Evolutionary conservation across 106 monocot species (phyloP), one percentile per base, ranked within the genome.

Genomic region (Acorus gramineus): DNA sequence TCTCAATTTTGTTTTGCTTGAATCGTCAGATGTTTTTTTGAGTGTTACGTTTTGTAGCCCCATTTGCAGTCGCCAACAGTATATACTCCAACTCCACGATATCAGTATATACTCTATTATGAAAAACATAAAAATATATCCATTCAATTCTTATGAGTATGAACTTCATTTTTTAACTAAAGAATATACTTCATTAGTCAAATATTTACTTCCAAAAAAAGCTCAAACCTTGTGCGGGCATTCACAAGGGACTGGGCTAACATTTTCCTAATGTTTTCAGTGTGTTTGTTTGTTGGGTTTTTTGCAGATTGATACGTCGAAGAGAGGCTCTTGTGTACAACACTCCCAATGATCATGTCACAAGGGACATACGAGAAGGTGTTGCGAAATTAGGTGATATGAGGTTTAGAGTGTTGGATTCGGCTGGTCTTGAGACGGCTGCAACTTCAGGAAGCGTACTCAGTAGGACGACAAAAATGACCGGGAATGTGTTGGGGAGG

Each of bases 271-370:
- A 11, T 45, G 8, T 42, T 45, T 44, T 13, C 57, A 8, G 55
- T 6, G 50, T 57, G 44, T 61, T 60, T 53, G 12, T 11, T 7
- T 6, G 59, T n/a, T 6, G 42, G 9, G 6, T 59, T 11, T 42
- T 11, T 65, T 69, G 14, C 56, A 93, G 93, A 4, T 75, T 99
- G 69, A 92, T 99, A 60, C 74, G 92, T 57, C 79, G 98, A 69
- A 89, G 92, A 69, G 92, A 92, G 47, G 92, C 98, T 4, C 81
- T 98, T 9, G 98, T 98, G 54, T 92, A 89, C 69, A 98, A 98
- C 66, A 98, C 98, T 2, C 98, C 98, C 2, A 83, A 75, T 44
- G 85, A 86, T 62, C 98, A 92, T 59, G 98, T 99, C 49, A 99
- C 98, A 2, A 73, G 98, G 47, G 98, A 99, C 63, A 79, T 99